phyloP scores from a whole-genome alignment of 768 basidiomycete genomes.

The Leccinum broughii region DNA sequence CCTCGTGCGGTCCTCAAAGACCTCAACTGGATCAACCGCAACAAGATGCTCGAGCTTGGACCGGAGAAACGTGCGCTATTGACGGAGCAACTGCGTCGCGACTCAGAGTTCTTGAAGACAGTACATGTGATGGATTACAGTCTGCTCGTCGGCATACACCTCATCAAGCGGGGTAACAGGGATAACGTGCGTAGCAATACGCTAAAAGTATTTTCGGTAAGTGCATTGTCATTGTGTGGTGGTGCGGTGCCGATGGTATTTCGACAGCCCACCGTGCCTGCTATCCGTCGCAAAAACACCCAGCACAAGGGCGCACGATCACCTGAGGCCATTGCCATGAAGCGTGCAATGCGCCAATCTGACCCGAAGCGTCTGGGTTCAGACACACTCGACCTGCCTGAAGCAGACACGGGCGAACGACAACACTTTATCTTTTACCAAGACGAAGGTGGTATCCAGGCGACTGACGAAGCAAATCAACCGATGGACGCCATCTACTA shows the following conservation, averaged over 20 bases:
- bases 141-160: conserved; percentile 91
- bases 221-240: conserved; percentile 31
- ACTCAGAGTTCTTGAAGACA: conserved; percentile 79
- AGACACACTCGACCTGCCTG: conserved; percentile 54
- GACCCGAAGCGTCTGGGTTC: conserved; percentile 72
- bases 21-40: conserved; percentile 90
- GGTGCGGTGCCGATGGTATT: conserved; percentile 4
- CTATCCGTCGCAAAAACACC: conserved; percentile 60
- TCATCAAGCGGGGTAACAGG: conserved; percentile 84
- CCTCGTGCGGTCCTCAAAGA: conserved; percentile 93
- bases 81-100: conserved; percentile 87
- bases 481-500: conserved; percentile 83
- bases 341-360: conserved; percentile 80
- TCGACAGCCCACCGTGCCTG: conserved; percentile 66
- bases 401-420: conserved; percentile 56
- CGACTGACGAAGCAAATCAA: conserved; percentile 84
- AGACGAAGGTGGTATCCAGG: conserved; percentile 90
- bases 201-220: conserved; percentile 87
- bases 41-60: conserved; percentile 80
- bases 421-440: conserved; percentile 91
- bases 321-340: conserved; percentile 80
- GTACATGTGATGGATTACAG: conserved; percentile 98
- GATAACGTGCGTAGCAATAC: conserved; percentile 92
- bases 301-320: conserved; percentile 55
- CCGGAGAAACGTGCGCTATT: conserved; percentile 93